Conservation (phyloP, 352 stramenopile species). For the Thalassiosira pacifica region DNA sequence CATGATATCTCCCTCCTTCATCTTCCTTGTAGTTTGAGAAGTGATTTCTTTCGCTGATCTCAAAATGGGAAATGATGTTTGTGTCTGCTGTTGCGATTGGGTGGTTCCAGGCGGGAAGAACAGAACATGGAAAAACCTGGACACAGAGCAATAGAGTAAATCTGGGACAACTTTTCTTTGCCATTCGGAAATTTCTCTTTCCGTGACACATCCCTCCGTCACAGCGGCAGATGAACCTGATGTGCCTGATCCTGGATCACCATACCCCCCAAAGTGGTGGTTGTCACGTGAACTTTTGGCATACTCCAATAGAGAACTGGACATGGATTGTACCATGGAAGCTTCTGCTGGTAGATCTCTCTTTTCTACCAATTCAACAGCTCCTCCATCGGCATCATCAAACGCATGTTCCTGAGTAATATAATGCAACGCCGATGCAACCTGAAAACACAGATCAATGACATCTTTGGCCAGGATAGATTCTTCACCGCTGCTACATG, state of each 20-base stretch:
- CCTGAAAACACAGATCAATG: conserved; percentile 42
- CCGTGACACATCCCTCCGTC: conserved; percentile 17
- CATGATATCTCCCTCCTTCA: conserved; percentile 33
- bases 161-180: conserved; percentile 52
- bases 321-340: conserved; percentile 36
- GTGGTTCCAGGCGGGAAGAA: conserved; percentile 43
- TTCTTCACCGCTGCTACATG: conserved; percentile 13
- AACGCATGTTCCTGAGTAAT: conserved; percentile 37
- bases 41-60: conserved; percentile 46
- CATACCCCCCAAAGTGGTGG: conserved; percentile 33
- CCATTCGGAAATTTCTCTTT: conserved; percentile 50
- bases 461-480: conserved; percentile 24
- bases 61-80: conserved; percentile 39
- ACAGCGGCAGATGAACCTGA: conserved; percentile 14
- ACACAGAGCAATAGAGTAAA: conserved; percentile 43
- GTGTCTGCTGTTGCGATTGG: not conserved
- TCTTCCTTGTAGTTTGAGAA: conserved; percentile 3
- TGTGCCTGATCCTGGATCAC: not conserved
- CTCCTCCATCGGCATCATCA: conserved; percentile 13
- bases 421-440: conserved; percentile 37
- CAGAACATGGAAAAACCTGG: conserved; percentile 40
- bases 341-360: conserved; percentile 29
- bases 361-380: conserved; percentile 11
- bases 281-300: conserved; percentile 15
- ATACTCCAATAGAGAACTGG: conserved; percentile 58